Base-by-base conservation (phyloP, 2,329 filamentous ascomycete genomes). In the Phyllosticta citribraziliensis region DNA sequence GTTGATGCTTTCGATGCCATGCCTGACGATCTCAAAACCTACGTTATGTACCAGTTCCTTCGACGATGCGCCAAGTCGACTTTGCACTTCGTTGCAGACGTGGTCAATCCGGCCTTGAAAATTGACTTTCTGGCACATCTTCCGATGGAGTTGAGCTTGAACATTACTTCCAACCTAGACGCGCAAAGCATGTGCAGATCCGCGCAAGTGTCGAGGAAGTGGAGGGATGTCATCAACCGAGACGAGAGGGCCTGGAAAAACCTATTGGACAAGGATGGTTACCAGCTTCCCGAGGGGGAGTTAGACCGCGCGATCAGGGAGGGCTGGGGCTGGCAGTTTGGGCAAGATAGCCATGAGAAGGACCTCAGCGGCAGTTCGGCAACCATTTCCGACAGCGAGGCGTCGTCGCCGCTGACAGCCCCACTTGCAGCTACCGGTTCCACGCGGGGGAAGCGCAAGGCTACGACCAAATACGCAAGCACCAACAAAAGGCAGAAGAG, bases 271-370 rank as follows among this genome's bases (percentile, higher is more conserved):
- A 81, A 80, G 1, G 91, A 97, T 71, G 91, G 91, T 0, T 97
- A 89, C 72, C 78, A 78, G 27, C 78, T 99, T 1, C 87, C 91
- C 0, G 80, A 86, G 0, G 90, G 89, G 19, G 94, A 99, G 73
- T 80, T 99, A 24, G 86, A 90, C 65, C 87, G 87, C 67, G 92
- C 94, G 30, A 91, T 97, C 60, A 79, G 80, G 52, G 90, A 97
- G 77, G 94, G 94, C 14, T 99, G 94, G 94, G 94, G 92, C 14
- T 99, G 94, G 91, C 94, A 99, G 72, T 90, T 93, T 70, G 88
- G 88, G 0, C 74, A 81, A 3, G 83, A 89, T 58, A 90, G 88
- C 24, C 90, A 82, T 60, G 94, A 99, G 73, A 82, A 84, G 62
- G 92, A 99, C 70, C 75, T 97, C 56, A 90, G 89, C 2, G 81